A percentile compares a stretch with the other conserved stretches of the same genome.
phyloP scores from a whole-genome alignment of 768 basidiomycete genomes.

The Boletus sp. region DNA sequence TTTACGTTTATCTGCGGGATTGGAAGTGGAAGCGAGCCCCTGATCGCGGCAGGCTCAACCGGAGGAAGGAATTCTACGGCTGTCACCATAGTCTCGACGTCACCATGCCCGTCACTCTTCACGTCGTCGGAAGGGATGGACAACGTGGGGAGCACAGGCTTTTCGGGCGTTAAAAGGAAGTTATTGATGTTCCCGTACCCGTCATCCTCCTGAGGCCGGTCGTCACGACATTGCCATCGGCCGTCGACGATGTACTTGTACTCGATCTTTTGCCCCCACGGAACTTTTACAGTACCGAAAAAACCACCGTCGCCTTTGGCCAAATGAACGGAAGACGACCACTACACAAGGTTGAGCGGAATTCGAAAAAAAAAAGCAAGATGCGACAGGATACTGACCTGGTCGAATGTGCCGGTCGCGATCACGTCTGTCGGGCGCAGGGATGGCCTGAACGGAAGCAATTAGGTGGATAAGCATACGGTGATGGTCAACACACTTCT shows the following conservation, averaged over 20 bases:
- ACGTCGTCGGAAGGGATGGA: constrained; percentile 11
- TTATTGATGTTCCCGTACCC: constrained; percentile 69
- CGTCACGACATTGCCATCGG: constrained; percentile 53
- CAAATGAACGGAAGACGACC: constrained; percentile 58
- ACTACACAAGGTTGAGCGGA: constrained; percentile 38
- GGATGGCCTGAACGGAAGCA: constrained; percentile 50
- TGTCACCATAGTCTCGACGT: constrained; percentile 26
- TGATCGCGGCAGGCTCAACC: constrained; percentile 8
- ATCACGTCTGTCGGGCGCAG: constrained; percentile 55
- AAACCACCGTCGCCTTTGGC: constrained; percentile 55
- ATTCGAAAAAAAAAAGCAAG: neutral
- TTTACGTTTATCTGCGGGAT: constrained; percentile 21
- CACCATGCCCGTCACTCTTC: constrained; percentile 2
- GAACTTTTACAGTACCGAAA: constrained; percentile 49
- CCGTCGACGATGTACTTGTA: constrained; percentile 87
- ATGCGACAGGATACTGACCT: constrained; percentile 45
- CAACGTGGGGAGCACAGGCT: constrained; percentile 31
- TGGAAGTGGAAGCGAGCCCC: constrained; percentile 10
- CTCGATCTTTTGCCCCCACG: constrained; percentile 58
- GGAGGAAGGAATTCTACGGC: constrained; percentile 22
- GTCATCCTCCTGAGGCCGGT: constrained; percentile 61
- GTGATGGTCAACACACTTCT: constrained; percentile 19
- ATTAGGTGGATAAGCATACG: constrained; percentile 1
- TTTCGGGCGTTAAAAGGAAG: constrained; percentile 52
- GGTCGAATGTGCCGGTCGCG: constrained; percentile 77